These are phyloP conservation scores for Micractinium sp. DNA, from an alignment of 139 green algal genomes.

Conservation along the genomic window DNA sequence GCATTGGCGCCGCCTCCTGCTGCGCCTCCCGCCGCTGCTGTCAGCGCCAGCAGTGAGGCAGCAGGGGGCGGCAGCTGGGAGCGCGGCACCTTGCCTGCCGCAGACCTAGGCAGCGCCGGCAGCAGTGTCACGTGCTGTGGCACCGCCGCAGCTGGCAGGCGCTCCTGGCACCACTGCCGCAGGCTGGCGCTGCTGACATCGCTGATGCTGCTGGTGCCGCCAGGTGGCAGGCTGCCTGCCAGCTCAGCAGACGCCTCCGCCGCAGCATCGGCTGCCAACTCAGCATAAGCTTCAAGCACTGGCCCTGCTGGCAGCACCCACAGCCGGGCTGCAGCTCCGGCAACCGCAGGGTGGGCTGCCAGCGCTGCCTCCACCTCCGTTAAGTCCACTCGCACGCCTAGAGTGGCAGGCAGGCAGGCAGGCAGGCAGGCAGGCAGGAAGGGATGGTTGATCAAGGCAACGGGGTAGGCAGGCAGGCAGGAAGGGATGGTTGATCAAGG, in stretches of 20 bases:
- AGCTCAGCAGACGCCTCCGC: background rate
- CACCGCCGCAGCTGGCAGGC: slow-evolving; percentile 37
- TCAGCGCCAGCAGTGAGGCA: background rate
- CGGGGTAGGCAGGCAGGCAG: too few species aligned
- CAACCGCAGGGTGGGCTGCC: slow-evolving; percentile 41
- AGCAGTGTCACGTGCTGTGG: slow-evolving; percentile 30
- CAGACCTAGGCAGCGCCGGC: slow-evolving; percentile 43
- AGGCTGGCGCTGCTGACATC: background rate
- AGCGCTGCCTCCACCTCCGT: slow-evolving; percentile 57
- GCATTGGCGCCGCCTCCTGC: background rate
- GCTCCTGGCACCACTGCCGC: slow-evolving; percentile 11
- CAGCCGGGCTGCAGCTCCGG: slow-evolving; percentile 41
- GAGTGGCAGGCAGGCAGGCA: background rate
- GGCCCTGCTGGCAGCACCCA: slow-evolving; percentile 30
- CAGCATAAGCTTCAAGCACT: background rate
- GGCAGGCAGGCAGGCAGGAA: background rate
- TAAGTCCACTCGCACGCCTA: slow-evolving; percentile 58
- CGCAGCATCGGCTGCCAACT: background rate
- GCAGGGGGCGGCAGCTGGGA: slow-evolving; percentile 13
- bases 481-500: too few species aligned
- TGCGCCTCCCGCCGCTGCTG: background rate
- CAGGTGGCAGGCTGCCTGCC: background rate
- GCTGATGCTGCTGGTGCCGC: background rate
- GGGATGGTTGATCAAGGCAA: too few species aligned
- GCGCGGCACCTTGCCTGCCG: slow-evolving; percentile 51